Percentiles rank a stretch among this genome's conserved stretches.
Conservation (phyloP, 2,329 filamentous ascomycete genomes). For the Arthrobotrys sphaeroides region DNA sequence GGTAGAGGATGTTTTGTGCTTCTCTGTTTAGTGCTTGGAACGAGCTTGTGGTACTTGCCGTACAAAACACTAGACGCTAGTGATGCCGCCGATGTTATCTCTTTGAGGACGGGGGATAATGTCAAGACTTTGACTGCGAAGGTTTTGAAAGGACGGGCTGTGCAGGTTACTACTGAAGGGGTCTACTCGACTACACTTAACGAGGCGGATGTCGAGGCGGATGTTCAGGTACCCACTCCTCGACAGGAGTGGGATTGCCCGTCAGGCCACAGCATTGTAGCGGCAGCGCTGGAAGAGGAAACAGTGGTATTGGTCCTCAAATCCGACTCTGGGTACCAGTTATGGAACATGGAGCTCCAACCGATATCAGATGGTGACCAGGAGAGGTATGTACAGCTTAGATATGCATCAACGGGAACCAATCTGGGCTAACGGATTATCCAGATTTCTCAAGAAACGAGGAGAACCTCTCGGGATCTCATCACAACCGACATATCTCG, state of each 20-base stretch:
- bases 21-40: constrained; percentile 26
- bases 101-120: constrained; percentile 32
- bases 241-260: constrained; percentile 51
- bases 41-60: constrained; percentile 32
- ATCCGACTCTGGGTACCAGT: constrained; percentile 1
- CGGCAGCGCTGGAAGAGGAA: constrained; percentile 21
- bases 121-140: constrained; percentile 19
- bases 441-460: constrained; percentile 25
- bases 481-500: constrained; percentile 32
- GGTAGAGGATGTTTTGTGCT: constrained; percentile 35
- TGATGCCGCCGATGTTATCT: constrained; percentile 34
- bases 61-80: constrained; percentile 31
- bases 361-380: constrained; percentile 31
- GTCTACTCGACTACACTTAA: constrained; percentile 43
- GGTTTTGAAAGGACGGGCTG: constrained; percentile 21
- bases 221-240: constrained; percentile 32
- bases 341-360: constrained; percentile 46
- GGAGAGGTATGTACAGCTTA: constrained; percentile 15
- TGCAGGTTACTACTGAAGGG: constrained; percentile 38
- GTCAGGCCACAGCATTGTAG: constrained; percentile 5
- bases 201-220: constrained; percentile 38
- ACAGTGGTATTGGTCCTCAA: constrained; percentile 26
- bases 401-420: neutral
- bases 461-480: constrained; percentile 17
- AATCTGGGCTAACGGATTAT: neutral